Base-by-base conservation (phyloP, 257 asterid genomes). In the Plantago elongata region DNA sequence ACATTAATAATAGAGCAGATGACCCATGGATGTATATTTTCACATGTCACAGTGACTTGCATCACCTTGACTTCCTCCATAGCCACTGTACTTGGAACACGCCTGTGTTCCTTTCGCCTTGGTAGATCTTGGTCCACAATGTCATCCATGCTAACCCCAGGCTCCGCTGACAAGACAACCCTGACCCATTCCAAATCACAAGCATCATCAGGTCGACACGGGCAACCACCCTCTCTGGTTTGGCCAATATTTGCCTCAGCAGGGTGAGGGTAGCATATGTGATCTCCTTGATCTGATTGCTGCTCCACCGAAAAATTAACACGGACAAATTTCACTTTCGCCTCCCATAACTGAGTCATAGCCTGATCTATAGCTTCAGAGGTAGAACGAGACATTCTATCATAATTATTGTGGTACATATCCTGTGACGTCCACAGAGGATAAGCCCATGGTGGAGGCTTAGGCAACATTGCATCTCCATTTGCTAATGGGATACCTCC, bases 361-460 rank as follows among this genome's bases (percentile, higher is more conserved):
- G 97, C 99, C 78, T 89, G 97, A 75, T 93, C 99, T 70, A 93
- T 89, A 27, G 99, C 99, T 64, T 93, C 97, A 72, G 99, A 93
- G 52, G 99, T 81, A 71, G 95, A 85, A 69, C 82, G 84, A 13
- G 96, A 87, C 89, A 89, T 87, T 77, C 95, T 80, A 65, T 92
- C 99, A 72, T 83, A 77, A 78, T 94, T 84, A 75, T 75, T 78
- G 14, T 85, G 89, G 79, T 81, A 69, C 80, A 70, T 70, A 82
- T 89, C 99, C 69, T 83, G 93, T 64, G 96, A 88, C 51, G 73
- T 77, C 85, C 95, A 74, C 60, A 87, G 71, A 70, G 97, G 99
- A 84, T 82, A 93, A 60, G 99, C 99, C 99, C 99, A 93, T 45
- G 97, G 99, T 17, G 99, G 99, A 57, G 99, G 97, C 83, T 89